These are phyloP conservation scores for Dendryphion nanum DNA, from an alignment of 2,329 filamentous ascomycete genomes.

Conservation along the genomic window DNA sequence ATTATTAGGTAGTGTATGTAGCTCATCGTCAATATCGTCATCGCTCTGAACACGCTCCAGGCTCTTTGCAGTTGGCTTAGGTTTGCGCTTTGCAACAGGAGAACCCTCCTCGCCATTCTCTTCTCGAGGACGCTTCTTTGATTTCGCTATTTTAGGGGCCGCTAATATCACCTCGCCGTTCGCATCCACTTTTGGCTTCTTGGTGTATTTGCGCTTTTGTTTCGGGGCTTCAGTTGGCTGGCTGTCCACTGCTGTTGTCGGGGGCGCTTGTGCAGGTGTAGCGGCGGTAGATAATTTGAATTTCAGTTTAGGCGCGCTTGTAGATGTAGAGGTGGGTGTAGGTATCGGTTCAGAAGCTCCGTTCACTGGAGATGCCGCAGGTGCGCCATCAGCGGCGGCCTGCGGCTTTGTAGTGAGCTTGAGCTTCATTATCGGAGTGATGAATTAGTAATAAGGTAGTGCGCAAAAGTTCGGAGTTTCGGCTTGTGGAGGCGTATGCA, in stretches of 20 bases:
- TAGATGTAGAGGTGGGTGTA: constrained; percentile 9
- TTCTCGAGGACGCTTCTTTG: constrained; percentile 38
- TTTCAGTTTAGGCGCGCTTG: constrained; percentile 28
- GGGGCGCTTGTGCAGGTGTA: constrained; percentile 17
- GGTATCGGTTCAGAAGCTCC: constrained; percentile 8
- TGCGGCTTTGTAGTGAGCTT: constrained; percentile 30
- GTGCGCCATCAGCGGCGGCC: constrained; percentile 19
- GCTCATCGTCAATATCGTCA: constrained; percentile 15
- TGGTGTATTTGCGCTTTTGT: constrained; percentile 44
- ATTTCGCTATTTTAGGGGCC: constrained; percentile 28
- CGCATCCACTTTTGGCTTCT: constrained; percentile 38
- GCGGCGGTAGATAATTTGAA: constrained; percentile 19
- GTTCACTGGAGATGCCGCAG: constrained; percentile 10
- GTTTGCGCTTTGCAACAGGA: constrained; percentile 32
- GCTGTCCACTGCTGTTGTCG: constrained; percentile 19
- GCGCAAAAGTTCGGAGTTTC: too few relatives aligned
- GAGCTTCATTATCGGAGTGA: constrained; percentile 38
- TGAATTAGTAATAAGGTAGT: too few relatives aligned
- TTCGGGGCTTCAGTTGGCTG: constrained; percentile 37
- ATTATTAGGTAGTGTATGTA: too few relatives aligned
- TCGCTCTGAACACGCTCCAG: constrained; percentile 24
- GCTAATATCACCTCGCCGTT: constrained; percentile 22
- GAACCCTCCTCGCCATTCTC: constrained; percentile 29
- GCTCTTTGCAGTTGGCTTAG: constrained; percentile 34
- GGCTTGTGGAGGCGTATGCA: too few relatives aligned